Percentiles rank a stretch among this genome's conserved stretches.
Evolutionary conservation across 331 rosid species (phyloP).

Genomic region (Telfairia occidentalis): DNA sequence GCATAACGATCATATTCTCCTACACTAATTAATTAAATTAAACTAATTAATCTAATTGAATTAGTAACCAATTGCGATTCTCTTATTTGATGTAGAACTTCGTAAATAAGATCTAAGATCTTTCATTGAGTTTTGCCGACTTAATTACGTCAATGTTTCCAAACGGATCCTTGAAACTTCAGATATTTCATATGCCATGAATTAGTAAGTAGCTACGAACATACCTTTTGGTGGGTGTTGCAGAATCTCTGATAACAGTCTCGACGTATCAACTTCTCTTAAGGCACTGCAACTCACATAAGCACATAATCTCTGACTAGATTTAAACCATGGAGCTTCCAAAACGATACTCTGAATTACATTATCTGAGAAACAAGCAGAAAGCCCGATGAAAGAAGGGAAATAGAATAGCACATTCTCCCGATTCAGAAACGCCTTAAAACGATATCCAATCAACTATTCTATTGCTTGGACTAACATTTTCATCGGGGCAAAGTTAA

Average conservation of each 20-base stretch:
- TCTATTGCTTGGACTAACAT: background rate
- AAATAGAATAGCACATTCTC: background rate
- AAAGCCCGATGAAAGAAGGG: background rate
- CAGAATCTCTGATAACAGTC: slow-evolving; percentile 50
- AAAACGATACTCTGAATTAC: slow-evolving; percentile 51
- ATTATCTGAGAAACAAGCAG: slow-evolving; percentile 30
- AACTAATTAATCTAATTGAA: background rate
- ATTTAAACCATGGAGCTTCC: slow-evolving; percentile 78
- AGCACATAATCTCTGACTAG: slow-evolving; percentile 58
- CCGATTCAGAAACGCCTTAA: background rate
- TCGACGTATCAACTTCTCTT: slow-evolving; percentile 78
- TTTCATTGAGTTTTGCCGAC: background rate
- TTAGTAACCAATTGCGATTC: background rate
- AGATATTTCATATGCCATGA: background rate
- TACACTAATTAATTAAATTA: background rate
- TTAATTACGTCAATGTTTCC: background rate
- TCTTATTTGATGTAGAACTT: background rate
- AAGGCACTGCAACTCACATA: slow-evolving; percentile 76
- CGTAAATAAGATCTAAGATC: background rate
- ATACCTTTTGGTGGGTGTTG: slow-evolving; percentile 28
- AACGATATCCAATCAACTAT: background rate
- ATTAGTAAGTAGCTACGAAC: background rate
- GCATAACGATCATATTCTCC: background rate
- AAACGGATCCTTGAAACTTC: background rate
- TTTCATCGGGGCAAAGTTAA: background rate